Evolutionary conservation across 352 stramenopile species (phyloP).

Genomic region (Halophytophthora polymorphica): DNA sequence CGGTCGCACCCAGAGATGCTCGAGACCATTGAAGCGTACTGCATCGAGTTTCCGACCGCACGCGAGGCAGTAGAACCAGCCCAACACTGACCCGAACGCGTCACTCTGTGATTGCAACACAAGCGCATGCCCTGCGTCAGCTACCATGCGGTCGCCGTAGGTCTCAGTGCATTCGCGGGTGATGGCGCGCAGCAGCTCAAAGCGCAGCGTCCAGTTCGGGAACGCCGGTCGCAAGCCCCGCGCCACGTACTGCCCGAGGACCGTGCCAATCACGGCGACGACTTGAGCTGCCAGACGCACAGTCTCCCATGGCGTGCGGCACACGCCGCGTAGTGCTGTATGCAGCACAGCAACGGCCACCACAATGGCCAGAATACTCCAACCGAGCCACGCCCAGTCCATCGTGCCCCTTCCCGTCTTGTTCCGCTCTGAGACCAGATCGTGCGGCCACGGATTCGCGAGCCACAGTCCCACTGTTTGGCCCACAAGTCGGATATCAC

Average conservation of each 20-base stretch:
- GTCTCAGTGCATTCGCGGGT: constrained; percentile 11
- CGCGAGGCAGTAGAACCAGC: constrained; percentile 14
- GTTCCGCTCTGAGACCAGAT: no score
- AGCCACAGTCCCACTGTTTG: no score
- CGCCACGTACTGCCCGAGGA: constrained; percentile 5
- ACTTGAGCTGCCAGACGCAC: constrained; percentile 11
- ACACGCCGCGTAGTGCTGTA: constrained; percentile 13
- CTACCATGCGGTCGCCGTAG: constrained; percentile 15
- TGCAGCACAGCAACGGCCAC: constrained; percentile 7
- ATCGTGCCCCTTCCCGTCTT: no score
- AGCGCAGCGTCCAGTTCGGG: constrained; percentile 34
- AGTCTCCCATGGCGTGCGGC: constrained; percentile 1
- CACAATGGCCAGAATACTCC: background rate
- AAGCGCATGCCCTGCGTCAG: constrained; percentile 9
- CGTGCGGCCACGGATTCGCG: no score
- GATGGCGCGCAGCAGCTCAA: constrained; percentile 27
- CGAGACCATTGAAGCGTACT: constrained; percentile 34
- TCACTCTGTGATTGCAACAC: constrained; percentile 22
- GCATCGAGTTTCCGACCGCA: constrained; percentile 17
- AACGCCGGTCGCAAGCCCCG: constrained; percentile 22
- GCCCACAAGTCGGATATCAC: no score
- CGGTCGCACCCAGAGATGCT: constrained; percentile 39
- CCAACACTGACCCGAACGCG: constrained; percentile 20
- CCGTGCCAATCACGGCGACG: background rate
- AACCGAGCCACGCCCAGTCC: background rate